Evolutionary conservation across 495 filamentous ascomycete species (phyloP).

Genomic region (Usnea hakonensis): DNA sequence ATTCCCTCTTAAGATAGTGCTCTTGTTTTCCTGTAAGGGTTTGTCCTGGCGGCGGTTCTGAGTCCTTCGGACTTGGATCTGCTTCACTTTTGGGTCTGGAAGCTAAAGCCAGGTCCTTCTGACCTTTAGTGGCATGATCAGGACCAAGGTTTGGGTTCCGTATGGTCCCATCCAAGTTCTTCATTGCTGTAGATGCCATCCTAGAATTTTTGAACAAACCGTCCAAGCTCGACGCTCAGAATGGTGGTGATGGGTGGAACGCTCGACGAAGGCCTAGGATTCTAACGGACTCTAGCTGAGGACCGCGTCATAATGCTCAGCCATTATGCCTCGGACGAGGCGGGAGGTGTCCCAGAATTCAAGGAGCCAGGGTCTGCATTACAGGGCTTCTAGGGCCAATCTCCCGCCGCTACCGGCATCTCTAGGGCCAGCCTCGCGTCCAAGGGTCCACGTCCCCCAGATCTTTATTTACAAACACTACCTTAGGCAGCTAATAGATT

Average conservation of each 20-base stretch:
- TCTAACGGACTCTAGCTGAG: not conserved
- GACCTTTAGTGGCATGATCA: not conserved
- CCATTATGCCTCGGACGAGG: not conserved
- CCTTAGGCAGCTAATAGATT: too few species aligned
- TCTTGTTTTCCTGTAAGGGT: constrained; percentile 93
- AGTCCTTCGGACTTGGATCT: constrained; percentile 7
- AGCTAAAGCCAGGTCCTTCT: not conserved
- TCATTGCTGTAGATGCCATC: not conserved
- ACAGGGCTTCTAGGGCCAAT: not conserved
- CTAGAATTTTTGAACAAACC: not conserved
- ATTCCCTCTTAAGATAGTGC: constrained; percentile 94
- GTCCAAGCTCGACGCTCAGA: not conserved
- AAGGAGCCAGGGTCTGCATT: not conserved
- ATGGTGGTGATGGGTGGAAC: not conserved
- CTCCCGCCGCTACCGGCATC: not conserved
- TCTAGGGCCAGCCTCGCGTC: not conserved
- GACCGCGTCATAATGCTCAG: not conserved
- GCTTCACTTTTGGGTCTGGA: constrained; percentile 11
- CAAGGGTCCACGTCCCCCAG: not conserved
- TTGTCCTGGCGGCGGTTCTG: constrained; percentile 39
- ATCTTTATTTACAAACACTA: not conserved
- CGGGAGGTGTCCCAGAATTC: not conserved
- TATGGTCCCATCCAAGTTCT: constrained; percentile 11
- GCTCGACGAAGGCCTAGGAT: not conserved
- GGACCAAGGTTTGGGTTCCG: not conserved